Evolutionary conservation across 148 eudicot genomes (phyloP).

Genomic region (Dysphania ambrosioides): DNA sequence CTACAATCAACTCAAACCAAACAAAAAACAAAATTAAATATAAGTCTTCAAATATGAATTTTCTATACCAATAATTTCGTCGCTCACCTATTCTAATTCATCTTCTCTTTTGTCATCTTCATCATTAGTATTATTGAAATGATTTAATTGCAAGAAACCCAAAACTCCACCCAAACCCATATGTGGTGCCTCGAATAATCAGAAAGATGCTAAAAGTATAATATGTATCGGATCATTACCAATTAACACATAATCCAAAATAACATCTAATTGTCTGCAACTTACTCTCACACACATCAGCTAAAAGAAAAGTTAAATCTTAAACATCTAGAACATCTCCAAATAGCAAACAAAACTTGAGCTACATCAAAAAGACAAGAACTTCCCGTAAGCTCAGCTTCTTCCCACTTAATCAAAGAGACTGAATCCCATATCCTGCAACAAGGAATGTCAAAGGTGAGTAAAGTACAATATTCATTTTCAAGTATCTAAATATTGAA

Average conservation of each 20-base stretch:
- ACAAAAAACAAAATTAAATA: too few relatives aligned
- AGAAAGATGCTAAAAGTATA: not conserved
- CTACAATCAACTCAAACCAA: too few relatives aligned
- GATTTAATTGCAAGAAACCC: too few relatives aligned
- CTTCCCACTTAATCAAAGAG: conserved; percentile 62
- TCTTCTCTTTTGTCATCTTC: too few relatives aligned
- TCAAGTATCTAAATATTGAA: too few relatives aligned
- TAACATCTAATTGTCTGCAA: conserved; percentile 27
- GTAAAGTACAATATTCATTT: not conserved
- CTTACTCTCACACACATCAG: not conserved
- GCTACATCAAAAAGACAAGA: not conserved
- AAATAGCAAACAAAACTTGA: conserved; percentile 16
- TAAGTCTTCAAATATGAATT: too few relatives aligned
- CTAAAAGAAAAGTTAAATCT: not conserved
- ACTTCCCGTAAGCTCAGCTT: not conserved
- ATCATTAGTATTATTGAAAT: too few relatives aligned
- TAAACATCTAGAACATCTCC: conserved; percentile 12
- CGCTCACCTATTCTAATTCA: too few relatives aligned
- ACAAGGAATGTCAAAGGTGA: not conserved
- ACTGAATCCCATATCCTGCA: conserved; percentile 91
- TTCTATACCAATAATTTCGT: too few relatives aligned
- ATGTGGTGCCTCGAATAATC: not conserved
- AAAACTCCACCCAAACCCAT: too few relatives aligned
- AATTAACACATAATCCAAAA: conserved; percentile 22
- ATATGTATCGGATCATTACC: conserved; percentile 18